Conservation (phyloP, 257 asterid species). For the Coffea eugenioides region DNA sequence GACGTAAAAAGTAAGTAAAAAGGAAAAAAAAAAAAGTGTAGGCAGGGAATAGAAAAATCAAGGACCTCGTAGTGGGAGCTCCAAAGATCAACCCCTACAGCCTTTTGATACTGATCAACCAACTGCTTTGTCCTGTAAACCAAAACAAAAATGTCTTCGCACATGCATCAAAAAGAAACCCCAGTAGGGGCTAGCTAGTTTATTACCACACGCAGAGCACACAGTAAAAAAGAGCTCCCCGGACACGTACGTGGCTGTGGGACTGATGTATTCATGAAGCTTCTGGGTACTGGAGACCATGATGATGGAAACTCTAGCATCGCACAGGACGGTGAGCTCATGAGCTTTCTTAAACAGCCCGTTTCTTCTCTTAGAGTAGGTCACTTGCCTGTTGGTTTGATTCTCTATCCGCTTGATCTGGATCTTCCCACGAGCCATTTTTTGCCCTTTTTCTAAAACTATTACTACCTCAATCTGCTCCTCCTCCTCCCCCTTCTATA, state of each 20-base stretch:
- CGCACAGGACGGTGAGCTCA: conserved; percentile 91
- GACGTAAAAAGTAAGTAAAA: not conserved
- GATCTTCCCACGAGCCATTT: conserved; percentile 96
- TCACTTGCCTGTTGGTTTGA: conserved; percentile 94
- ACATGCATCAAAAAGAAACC: not conserved
- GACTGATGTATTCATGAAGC: conserved; percentile 94
- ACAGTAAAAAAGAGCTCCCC: not conserved
- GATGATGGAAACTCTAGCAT: conserved; percentile 83
- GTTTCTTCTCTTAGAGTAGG: conserved; percentile 95
- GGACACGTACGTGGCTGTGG: conserved; percentile 43
- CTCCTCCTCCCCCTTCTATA: not conserved
- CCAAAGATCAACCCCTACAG: conserved; percentile 82
- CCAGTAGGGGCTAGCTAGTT: not conserved
- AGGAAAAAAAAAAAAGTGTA: not conserved
- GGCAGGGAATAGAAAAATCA: not conserved
- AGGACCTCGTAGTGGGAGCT: conserved; percentile 75
- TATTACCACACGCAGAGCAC: not conserved
- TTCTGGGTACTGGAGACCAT: conserved; percentile 81
- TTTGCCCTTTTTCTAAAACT: not conserved
- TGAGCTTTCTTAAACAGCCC: conserved; percentile 95
- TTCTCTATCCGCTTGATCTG: conserved; percentile 97
- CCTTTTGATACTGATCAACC: conserved; percentile 74
- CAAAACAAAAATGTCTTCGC: not conserved
- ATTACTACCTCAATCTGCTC: not conserved
- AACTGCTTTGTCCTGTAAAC: conserved; percentile 67